These are phyloP conservation scores for Yamadazyma philogaea DNA, from an alignment of 805 yeast species.

Conservation along the genomic window DNA sequence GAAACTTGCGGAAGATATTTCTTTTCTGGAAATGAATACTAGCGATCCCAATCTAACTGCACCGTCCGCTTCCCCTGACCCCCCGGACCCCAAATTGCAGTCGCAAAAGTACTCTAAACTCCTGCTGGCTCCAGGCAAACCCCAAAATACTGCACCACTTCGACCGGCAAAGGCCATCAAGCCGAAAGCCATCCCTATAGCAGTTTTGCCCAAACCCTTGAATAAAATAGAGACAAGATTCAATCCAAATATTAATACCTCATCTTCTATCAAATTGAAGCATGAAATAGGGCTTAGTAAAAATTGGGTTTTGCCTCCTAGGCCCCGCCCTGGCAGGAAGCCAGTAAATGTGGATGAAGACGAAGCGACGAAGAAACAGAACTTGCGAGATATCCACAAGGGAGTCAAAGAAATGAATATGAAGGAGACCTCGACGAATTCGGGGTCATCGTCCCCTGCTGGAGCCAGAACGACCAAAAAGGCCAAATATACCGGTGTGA, in stretches of 20 bases:
- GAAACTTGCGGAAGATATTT: background rate
- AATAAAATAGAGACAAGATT: slow-evolving; percentile 16
- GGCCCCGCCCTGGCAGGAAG: slow-evolving; percentile 54
- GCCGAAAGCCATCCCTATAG: slow-evolving; percentile 29
- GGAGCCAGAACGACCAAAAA: background rate
- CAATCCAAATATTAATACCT: slow-evolving; percentile 20
- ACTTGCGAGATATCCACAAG: slow-evolving; percentile 4
- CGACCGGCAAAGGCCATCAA: slow-evolving; percentile 4
- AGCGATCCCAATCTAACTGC: slow-evolving; percentile 4
- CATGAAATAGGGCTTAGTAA: slow-evolving; percentile 35
- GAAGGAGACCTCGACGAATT: background rate
- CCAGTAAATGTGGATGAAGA: slow-evolving; percentile 20
- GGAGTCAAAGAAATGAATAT: slow-evolving; percentile 7
- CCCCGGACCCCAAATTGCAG: background rate
- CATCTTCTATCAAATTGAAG: slow-evolving; percentile 12
- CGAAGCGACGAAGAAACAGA: slow-evolving; percentile 3
- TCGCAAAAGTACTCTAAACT: slow-evolving; percentile 26
- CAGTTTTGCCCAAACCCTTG: slow-evolving; percentile 28
- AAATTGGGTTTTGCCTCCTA: slow-evolving; percentile 53
- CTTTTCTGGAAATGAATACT: background rate
- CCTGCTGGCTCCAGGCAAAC: slow-evolving; percentile 15
- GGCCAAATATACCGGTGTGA: background rate
- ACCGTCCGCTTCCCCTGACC: background rate
- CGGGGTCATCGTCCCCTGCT: background rate
- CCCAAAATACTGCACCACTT: slow-evolving; percentile 33